Evolutionary conservation across 331 rosid genomes (phyloP).

Genomic region (Malus hybrid): DNA sequence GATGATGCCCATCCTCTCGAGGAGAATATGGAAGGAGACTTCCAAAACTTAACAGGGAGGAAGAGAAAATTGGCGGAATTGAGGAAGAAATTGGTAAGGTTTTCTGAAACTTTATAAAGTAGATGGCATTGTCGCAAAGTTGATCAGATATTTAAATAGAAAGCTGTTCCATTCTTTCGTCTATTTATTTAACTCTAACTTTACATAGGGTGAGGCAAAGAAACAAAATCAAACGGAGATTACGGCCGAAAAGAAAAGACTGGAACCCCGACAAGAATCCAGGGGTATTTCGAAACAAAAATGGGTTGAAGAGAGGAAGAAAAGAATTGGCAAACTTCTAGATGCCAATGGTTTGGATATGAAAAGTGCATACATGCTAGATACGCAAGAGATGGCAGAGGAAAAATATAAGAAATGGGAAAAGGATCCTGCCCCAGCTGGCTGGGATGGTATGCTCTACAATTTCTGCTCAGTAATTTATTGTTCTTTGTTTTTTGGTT

Average conservation of each 20-base stretch:
- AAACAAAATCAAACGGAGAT: conserved; percentile 86
- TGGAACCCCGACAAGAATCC: conserved; percentile 86
- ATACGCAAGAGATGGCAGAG: conserved; percentile 87
- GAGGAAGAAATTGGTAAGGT: conserved; percentile 77
- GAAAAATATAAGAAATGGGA: conserved; percentile 96
- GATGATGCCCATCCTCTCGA: conserved; percentile 11
- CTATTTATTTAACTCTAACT: not conserved
- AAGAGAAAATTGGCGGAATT: conserved; percentile 78
- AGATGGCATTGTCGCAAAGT: not conserved
- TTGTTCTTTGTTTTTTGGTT: not conserved
- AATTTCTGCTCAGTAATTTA: conserved; percentile 1
- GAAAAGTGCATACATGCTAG: conserved; percentile 84
- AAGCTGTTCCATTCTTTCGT: not conserved
- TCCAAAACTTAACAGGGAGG: conserved; percentile 49
- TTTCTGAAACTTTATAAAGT: not conserved
- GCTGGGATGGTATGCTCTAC: conserved; percentile 85
- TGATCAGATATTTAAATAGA: not conserved
- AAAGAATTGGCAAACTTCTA: conserved; percentile 78
- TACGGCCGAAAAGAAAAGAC: conserved; percentile 86
- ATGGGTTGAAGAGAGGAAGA: conserved; percentile 96
- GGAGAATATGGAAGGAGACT: conserved; percentile 20
- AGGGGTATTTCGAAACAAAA: conserved; percentile 95
- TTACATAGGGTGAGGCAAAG: conserved; percentile 68
- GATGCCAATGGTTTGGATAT: conserved; percentile 94
- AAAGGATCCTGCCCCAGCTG: conserved; percentile 94